Conservation (phyloP, 1,139 yeast genomes). For the Debaryomycetaceae sp. region DNA sequence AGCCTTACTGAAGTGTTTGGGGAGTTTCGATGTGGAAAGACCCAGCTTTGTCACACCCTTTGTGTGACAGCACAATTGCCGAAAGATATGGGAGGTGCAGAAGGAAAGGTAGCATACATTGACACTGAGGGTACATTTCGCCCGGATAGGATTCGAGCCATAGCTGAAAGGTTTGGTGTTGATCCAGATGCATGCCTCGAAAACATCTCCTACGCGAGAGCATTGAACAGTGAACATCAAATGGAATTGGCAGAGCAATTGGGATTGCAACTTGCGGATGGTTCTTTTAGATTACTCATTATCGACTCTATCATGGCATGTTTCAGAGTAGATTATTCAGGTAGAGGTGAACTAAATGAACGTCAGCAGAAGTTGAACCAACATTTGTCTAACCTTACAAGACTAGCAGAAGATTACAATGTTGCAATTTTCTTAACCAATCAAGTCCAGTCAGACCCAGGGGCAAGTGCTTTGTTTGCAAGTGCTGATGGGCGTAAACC, state of each 20-base stretch:
- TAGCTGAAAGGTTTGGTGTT: conserved; percentile 52
- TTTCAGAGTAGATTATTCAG: conserved; percentile 57
- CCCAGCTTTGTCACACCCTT: conserved; percentile 57
- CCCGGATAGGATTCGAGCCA: conserved; percentile 53
- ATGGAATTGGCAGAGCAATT: conserved; percentile 54
- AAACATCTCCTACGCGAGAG: conserved; percentile 56
- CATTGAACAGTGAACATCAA: conserved; percentile 60
- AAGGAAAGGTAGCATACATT: conserved; percentile 59
- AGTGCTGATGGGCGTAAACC: conserved; percentile 66
- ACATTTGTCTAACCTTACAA: conserved; percentile 49
- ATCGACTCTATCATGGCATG: conserved; percentile 62
- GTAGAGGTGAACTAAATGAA: conserved; percentile 60
- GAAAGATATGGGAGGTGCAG: conserved; percentile 53
- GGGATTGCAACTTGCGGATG: conserved; percentile 48
- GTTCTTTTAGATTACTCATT: conserved; percentile 41
- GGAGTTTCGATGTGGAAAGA: conserved; percentile 60
- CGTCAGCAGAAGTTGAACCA: conserved; percentile 59
- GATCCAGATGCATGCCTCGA: conserved; percentile 53
- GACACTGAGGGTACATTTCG: conserved; percentile 63
- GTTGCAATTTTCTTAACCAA: conserved; percentile 59
- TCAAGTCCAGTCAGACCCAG: conserved; percentile 68
- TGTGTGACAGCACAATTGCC: conserved; percentile 61
- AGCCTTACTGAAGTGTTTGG: conserved; percentile 63
- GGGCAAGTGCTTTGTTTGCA: conserved; percentile 63
- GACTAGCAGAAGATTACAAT: conserved; percentile 58